Evolutionary conservation across 257 asterid species (phyloP).

Genomic region (Lycium ferocissimum): DNA sequence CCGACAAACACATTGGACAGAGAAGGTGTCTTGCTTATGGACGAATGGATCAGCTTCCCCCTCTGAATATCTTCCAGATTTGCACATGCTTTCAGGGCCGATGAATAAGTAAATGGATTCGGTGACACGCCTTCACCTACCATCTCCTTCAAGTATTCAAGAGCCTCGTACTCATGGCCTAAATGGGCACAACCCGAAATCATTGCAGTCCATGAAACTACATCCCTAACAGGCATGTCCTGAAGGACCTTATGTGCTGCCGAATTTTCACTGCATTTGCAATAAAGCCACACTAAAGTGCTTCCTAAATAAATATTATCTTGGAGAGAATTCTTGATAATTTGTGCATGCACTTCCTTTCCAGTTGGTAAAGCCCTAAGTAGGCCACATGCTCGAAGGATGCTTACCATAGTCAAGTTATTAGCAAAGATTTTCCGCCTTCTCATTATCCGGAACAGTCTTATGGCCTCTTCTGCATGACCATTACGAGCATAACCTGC

Average conservation of each 20-base stretch:
- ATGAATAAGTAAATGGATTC: constrained; percentile 81
- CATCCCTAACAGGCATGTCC: constrained; percentile 72
- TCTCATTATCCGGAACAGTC: constrained; percentile 66
- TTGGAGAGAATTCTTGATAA: constrained; percentile 59
- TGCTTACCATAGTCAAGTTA: constrained; percentile 78
- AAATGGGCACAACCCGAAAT: constrained; percentile 78
- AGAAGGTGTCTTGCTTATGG: constrained; percentile 68
- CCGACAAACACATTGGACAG: constrained; percentile 76
- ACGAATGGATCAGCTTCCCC: constrained; percentile 79
- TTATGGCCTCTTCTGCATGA: constrained; percentile 66
- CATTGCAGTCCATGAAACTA: constrained; percentile 95
- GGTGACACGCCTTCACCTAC: constrained; percentile 85
- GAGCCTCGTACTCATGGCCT: constrained; percentile 86
- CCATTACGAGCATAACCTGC: constrained; percentile 91
- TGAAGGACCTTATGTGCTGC: constrained; percentile 75
- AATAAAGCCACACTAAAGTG: constrained; percentile 85
- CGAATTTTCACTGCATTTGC: constrained; percentile 72
- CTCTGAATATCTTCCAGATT: constrained; percentile 62
- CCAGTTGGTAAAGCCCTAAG: constrained; percentile 60
- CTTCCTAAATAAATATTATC: constrained; percentile 67
- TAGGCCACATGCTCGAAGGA: constrained; percentile 79
- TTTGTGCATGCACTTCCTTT: constrained; percentile 83
- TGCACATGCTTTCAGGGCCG: constrained; percentile 92
- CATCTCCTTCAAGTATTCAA: constrained; percentile 82
- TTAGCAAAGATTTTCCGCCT: constrained; percentile 57